Evolutionary conservation across 1,139 yeast species (phyloP).

Genomic region (Groenewaldozyma sp.): DNA sequence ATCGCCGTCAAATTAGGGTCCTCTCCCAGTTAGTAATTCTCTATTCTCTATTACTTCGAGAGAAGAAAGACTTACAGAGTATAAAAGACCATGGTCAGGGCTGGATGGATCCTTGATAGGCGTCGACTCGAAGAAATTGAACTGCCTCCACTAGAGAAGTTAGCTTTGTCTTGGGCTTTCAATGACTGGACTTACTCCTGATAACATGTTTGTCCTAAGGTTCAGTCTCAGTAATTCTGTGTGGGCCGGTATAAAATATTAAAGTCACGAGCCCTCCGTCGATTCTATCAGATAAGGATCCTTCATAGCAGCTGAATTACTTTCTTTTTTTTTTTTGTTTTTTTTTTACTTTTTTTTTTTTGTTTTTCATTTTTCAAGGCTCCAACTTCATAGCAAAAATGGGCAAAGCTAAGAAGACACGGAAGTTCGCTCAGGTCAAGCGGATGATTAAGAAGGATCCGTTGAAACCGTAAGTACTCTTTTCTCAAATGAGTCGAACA

Average conservation of each 20-base stretch:
- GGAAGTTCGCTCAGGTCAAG: slow-evolving; percentile 92
- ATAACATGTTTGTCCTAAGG: slow-evolving; percentile 1
- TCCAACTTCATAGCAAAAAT: slow-evolving; percentile 30
- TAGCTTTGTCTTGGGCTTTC: too few relatives aligned
- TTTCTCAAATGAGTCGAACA: not conserved
- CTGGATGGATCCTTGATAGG: slow-evolving; percentile 80
- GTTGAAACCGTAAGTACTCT: slow-evolving; percentile 41
- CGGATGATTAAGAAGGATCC: slow-evolving; percentile 70
- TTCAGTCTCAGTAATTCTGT: too few relatives aligned
- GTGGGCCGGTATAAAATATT: too few relatives aligned
- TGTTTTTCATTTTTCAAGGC: not conserved
- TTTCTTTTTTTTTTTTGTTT: too few relatives aligned
- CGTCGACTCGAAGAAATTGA: slow-evolving; percentile 74
- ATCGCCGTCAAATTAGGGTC: slow-evolving; percentile 63
- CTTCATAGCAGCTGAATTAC: too few relatives aligned
- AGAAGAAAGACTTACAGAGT: slow-evolving; percentile 35
- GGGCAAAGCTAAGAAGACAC: slow-evolving; percentile 96
- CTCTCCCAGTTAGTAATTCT: slow-evolving; percentile 5
- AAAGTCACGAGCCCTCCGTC: too few relatives aligned
- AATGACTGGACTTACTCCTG: slow-evolving; percentile 1
- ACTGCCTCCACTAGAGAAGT: slow-evolving; percentile 64
- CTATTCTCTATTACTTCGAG: not conserved
- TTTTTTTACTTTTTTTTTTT: too few relatives aligned
- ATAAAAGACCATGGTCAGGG: slow-evolving; percentile 47
- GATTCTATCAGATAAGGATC: too few relatives aligned